Percentiles rank a stretch among this genome's conserved stretches.
Evolutionary conservation across 495 filamentous ascomycete species (phyloP).

Genomic region (Hypoxylon perforatum): DNA sequence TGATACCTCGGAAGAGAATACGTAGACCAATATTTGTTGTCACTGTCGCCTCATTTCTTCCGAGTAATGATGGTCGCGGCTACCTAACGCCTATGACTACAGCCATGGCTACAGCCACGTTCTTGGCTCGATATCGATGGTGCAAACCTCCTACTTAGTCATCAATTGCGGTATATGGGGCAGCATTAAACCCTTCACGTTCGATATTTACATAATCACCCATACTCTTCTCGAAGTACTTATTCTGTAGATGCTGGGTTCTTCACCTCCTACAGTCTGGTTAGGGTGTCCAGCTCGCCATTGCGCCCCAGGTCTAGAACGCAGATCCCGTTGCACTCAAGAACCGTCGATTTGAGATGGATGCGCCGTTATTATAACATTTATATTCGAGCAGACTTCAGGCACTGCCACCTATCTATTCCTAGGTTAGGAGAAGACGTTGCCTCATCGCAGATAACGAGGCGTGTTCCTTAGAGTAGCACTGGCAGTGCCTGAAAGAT

Average conservation of each 20-base stretch:
- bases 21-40: too few relatives aligned
- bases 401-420: constrained; percentile 80
- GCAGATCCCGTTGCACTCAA: constrained; percentile 80
- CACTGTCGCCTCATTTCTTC: too few relatives aligned
- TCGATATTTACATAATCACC: constrained; percentile 78
- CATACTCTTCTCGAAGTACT: constrained; percentile 79
- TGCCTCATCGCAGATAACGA: constrained; percentile 73
- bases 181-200: not conserved
- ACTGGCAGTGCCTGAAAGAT: constrained; percentile 74
- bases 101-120: not conserved
- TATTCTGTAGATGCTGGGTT: constrained; percentile 70
- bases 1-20: too few relatives aligned
- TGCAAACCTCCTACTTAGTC: not conserved
- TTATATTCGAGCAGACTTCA: constrained; percentile 77
- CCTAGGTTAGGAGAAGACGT: constrained; percentile 71
- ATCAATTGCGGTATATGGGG: not conserved
- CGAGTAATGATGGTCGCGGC: not conserved
- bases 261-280: constrained; percentile 65
- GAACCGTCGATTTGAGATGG: constrained; percentile 79
- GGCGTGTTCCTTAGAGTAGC: constrained; percentile 70
- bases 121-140: too few relatives aligned
- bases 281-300: constrained; percentile 74
- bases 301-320: constrained; percentile 82
- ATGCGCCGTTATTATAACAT: constrained; percentile 82
- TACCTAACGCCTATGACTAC: too few relatives aligned